A percentile compares a stretch with the other conserved stretches of the same genome.
phyloP scores from a whole-genome alignment of 1,284 basidiomycete species.

The Sparassis latifolia region DNA sequence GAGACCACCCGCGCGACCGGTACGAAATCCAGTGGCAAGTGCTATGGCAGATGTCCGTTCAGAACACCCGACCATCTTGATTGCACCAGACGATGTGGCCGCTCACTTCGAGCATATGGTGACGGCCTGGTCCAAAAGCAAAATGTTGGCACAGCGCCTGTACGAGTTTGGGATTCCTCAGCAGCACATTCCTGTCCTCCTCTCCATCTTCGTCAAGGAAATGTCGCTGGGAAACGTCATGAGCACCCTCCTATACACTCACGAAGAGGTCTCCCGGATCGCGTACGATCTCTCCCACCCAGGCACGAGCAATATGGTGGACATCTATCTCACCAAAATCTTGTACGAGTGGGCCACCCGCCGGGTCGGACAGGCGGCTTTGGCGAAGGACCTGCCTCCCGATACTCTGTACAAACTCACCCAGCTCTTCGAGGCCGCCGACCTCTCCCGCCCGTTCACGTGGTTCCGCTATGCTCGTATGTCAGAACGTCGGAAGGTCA shows the following conservation, averaged over 20 bases:
- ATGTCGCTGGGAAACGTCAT: conserved; percentile 30
- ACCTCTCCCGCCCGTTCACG: conserved; percentile 35
- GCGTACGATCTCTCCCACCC: conserved; percentile 18
- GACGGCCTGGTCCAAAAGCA: conserved; percentile 23
- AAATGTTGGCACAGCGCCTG: conserved; percentile 28
- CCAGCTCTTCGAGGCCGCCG: conserved; percentile 33
- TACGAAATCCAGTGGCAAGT: too few relatives aligned
- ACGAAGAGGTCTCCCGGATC: conserved; percentile 25
- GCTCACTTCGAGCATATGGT: conserved; percentile 14
- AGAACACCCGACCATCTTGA: background rate
- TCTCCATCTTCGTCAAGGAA: conserved; percentile 29
- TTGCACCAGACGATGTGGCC: conserved; percentile 7
- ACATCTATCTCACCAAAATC: conserved; percentile 30
- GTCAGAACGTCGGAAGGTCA: conserved; percentile 59
- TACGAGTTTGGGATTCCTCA: conserved; percentile 37
- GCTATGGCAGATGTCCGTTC: background rate
- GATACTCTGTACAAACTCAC: conserved; percentile 31
- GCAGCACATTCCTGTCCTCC: conserved; percentile 27
- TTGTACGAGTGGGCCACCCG: conserved; percentile 47
- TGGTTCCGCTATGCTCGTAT: conserved; percentile 34
- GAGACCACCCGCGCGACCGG: too few relatives aligned
- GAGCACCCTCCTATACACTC: conserved; percentile 28
- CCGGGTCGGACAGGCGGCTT: conserved; percentile 20
- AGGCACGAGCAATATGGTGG: conserved; percentile 18
- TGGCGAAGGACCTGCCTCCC: conserved; percentile 20